Percentiles rank a stretch among this genome's conserved stretches.
These are phyloP conservation scores for Hypomontagnella submonticulosa DNA, from an alignment of 495 filamentous ascomycete species.

Conservation along the genomic window DNA sequence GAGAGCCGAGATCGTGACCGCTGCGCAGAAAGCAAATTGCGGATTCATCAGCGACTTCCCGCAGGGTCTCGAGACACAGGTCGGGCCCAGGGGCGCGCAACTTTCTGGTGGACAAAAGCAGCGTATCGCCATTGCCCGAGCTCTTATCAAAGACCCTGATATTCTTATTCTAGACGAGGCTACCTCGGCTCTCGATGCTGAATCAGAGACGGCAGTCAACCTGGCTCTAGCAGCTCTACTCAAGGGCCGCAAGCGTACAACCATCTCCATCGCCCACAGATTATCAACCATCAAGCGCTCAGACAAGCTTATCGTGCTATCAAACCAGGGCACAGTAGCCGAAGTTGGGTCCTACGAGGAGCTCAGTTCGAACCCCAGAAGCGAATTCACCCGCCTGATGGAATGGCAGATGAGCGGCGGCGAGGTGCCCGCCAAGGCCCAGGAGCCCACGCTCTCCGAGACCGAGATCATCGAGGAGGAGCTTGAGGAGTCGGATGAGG, in stretches of 20 bases:
- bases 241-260: slow-evolving; percentile 81
- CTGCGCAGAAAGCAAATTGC: slow-evolving; percentile 95
- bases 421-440: slow-evolving; percentile 58
- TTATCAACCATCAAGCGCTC: slow-evolving; percentile 95
- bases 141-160: slow-evolving; percentile 94
- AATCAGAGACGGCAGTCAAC: slow-evolving; percentile 96
- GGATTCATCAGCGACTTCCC: slow-evolving; percentile 96
- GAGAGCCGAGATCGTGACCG: slow-evolving; percentile 81
- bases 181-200: slow-evolving; percentile 93
- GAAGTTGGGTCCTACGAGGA: slow-evolving; percentile 87
- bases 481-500: slow-evolving; percentile 51
- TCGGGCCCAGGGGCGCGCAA: slow-evolving; percentile 92
- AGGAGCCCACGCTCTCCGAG: slow-evolving; percentile 52
- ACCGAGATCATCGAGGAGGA: slow-evolving; percentile 59
- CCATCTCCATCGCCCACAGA: slow-evolving; percentile 95
- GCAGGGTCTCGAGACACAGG: slow-evolving; percentile 92
- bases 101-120: slow-evolving; percentile 97
- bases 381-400: slow-evolving; percentile 94
- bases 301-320: slow-evolving; percentile 90
- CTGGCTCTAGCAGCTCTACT: slow-evolving; percentile 83
- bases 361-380: slow-evolving; percentile 74
- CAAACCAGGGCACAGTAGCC: slow-evolving; percentile 84
- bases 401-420: slow-evolving; percentile 98
- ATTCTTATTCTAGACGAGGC: slow-evolving; percentile 97
- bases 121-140: slow-evolving; percentile 94